phyloP scores from a whole-genome alignment of 2,329 filamentous ascomycete species.

The Bipolaris zeicola region DNA sequence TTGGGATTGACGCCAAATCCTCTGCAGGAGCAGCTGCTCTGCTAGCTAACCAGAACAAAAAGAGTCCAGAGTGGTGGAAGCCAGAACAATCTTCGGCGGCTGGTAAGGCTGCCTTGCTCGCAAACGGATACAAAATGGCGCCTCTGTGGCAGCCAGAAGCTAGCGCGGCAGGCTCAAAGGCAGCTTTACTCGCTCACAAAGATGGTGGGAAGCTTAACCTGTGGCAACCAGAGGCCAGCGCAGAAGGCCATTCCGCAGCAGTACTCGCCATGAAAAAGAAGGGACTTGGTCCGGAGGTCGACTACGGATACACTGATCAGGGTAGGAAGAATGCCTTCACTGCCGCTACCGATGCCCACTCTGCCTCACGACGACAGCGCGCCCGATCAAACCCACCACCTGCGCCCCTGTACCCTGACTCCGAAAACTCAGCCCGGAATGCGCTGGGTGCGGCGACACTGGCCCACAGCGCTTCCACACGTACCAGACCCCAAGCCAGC shows the following conservation, averaged over 20 bases:
- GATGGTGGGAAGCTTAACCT: constrained; percentile 59
- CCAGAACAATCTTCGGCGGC: constrained; percentile 64
- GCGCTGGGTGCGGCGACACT: constrained; percentile 75
- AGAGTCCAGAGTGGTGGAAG: constrained; percentile 68
- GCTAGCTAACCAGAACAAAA: constrained; percentile 74
- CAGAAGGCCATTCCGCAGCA: constrained; percentile 70
- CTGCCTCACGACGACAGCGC: constrained; percentile 60
- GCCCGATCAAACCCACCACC: constrained; percentile 64
- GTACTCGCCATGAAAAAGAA: constrained; percentile 67
- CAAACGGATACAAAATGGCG: constrained; percentile 65
- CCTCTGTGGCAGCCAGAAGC: constrained; percentile 68
- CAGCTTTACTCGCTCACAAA: constrained; percentile 70
- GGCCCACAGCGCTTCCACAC: constrained; percentile 60
- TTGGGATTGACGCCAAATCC: constrained; percentile 61
- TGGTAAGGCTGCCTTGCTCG: constrained; percentile 63
- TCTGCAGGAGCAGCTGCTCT: constrained; percentile 77
- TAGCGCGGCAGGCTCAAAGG: constrained; percentile 72
- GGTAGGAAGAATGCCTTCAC: constrained; percentile 69
- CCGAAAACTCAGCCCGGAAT: constrained; percentile 66
- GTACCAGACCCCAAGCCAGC: constrained; percentile 23
- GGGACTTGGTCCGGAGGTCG: constrained; percentile 52
- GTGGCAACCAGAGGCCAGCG: constrained; percentile 57
- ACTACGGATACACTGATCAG: constrained; percentile 56
- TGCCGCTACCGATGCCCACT: constrained; percentile 79
- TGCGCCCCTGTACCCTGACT: constrained; percentile 59